Conservation (phyloP, 1,139 yeast genomes). For the Eremothecium gossypii region DNA sequence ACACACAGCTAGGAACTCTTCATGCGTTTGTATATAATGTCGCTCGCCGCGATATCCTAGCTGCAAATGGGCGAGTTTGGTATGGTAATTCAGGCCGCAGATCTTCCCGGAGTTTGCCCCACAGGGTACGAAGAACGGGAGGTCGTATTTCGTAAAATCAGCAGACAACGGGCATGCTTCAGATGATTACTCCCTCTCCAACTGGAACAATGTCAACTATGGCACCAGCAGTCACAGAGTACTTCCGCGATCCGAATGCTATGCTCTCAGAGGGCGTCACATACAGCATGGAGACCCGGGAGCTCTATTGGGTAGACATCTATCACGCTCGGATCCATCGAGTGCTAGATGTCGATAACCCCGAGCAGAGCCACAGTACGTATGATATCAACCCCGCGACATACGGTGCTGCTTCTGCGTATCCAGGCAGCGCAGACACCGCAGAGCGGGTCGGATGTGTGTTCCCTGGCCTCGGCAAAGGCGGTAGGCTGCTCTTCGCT, state of each 20-base stretch:
- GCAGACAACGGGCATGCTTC: not conserved
- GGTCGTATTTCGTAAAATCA: too few species aligned
- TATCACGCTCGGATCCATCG: slow-evolving; percentile 50
- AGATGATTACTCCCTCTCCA: not conserved
- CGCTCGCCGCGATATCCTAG: too few species aligned
- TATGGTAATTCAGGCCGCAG: too few species aligned
- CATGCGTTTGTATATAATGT: too few species aligned
- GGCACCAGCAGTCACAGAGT: not conserved
- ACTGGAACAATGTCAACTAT: not conserved
- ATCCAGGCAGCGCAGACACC: slow-evolving; percentile 21
- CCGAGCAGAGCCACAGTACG: slow-evolving; percentile 12
- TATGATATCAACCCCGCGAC: not conserved
- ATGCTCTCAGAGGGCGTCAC: slow-evolving; percentile 60
- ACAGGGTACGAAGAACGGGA: too few species aligned
- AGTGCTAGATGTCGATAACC: slow-evolving; percentile 20
- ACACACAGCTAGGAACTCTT: too few species aligned
- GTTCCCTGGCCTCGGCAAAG: slow-evolving; percentile 40
- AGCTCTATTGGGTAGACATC: slow-evolving; percentile 65
- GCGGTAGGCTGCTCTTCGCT: slow-evolving; percentile 40
- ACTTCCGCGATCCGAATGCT: slow-evolving; percentile 23
- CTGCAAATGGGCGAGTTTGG: too few species aligned
- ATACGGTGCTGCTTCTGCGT: slow-evolving; percentile 6
- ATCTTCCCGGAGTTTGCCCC: too few species aligned
- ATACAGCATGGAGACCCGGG: slow-evolving; percentile 46
- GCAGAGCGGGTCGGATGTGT: slow-evolving; percentile 50